Conservation (phyloP, 2,329 filamentous ascomycete genomes). For the Xylaria sp. region DNA sequence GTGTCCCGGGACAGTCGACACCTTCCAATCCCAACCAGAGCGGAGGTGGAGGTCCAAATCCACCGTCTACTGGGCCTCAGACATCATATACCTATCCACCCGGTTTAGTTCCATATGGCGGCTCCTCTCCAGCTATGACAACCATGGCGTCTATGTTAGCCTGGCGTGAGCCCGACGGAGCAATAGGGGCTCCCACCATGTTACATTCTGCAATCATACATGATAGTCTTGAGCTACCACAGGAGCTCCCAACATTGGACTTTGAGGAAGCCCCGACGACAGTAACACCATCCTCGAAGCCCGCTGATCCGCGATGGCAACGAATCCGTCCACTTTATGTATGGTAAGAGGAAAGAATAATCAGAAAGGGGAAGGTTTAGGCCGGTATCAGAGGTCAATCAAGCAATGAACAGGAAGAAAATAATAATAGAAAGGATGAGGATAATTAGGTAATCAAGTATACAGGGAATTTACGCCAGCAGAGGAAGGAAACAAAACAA, state of each 20-base stretch:
- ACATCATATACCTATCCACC: slow-evolving; percentile 44
- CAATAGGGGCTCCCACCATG: slow-evolving; percentile 36
- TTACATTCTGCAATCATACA: slow-evolving; percentile 31
- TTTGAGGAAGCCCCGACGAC: slow-evolving; percentile 37
- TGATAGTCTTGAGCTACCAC: slow-evolving; percentile 3
- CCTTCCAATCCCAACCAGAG: slow-evolving; percentile 26
- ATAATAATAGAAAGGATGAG: neutral
- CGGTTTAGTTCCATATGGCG: slow-evolving; percentile 45
- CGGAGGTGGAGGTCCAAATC: slow-evolving; percentile 20
- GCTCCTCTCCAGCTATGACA: slow-evolving; percentile 40
- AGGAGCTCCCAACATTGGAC: slow-evolving; percentile 25
- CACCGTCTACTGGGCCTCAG: slow-evolving; percentile 29
- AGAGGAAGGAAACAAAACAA: slow-evolving; percentile 2
- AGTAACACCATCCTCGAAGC: slow-evolving; percentile 5
- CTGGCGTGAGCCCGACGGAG: slow-evolving; percentile 41
- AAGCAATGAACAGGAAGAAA: slow-evolving; percentile 23
- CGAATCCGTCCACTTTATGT: slow-evolving; percentile 38
- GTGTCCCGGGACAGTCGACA: slow-evolving; percentile 25
- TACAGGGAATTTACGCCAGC: slow-evolving; percentile 21
- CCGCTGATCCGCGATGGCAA: slow-evolving; percentile 32
- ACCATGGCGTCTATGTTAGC: slow-evolving; percentile 43
- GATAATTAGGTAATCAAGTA: slow-evolving; percentile 19
- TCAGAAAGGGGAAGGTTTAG: neutral
- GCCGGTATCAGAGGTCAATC: neutral
- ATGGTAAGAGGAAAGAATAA: slow-evolving; percentile 22